Evolutionary conservation across 345 rosid genomes (phyloP).

Genomic region (Isatis tinctoria): DNA sequence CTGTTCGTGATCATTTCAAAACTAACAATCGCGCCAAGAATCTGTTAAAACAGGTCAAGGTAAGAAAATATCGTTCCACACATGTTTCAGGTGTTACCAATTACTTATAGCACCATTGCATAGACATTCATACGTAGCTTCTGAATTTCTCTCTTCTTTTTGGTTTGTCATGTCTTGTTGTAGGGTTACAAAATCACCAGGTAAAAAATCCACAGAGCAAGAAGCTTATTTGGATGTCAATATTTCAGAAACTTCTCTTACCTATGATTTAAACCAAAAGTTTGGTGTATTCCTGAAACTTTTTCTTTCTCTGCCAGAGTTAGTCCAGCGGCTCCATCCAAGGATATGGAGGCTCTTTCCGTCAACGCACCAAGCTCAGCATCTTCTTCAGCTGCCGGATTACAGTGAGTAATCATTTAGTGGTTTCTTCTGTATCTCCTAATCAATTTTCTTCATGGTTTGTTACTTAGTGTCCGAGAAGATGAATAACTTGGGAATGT

Average conservation of each 20-base stretch:
- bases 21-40: neutral
- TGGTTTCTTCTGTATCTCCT: neutral
- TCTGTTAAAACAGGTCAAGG: neutral
- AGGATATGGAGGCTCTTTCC: neutral
- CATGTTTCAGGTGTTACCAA: neutral
- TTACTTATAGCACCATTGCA: neutral
- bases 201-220: neutral
- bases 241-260: neutral
- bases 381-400: neutral
- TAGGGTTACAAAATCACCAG: neutral
- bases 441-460: neutral
- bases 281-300: neutral
- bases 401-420: neutral
- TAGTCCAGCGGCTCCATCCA: neutral
- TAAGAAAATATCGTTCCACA: neutral
- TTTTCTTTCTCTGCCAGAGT: neutral
- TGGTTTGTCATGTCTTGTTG: neutral
- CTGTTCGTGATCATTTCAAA: conserved; percentile 2
- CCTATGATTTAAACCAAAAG: neutral
- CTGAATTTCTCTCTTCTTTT: neutral
- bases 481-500: neutral
- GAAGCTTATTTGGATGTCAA: neutral
- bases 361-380: neutral
- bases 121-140: neutral
- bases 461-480: neutral